A percentile compares a stretch with the other conserved stretches of the same genome.
phyloP scores from a whole-genome alignment of 2,329 filamentous ascomycete genomes.

The Bipolaris zeicola region DNA sequence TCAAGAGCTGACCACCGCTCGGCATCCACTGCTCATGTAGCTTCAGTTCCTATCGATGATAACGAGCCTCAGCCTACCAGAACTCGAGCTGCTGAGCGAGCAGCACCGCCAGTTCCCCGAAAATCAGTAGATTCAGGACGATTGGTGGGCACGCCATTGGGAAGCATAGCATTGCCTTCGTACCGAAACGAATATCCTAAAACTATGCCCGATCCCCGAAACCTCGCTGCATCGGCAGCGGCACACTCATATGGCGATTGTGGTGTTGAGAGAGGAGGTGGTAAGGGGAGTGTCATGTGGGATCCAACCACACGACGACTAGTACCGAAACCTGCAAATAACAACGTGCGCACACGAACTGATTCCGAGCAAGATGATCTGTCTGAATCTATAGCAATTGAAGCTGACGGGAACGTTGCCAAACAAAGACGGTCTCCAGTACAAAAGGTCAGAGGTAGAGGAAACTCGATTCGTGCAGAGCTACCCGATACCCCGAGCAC shows the following conservation, averaged over 20 bases:
- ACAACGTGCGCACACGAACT: slow-evolving; percentile 24
- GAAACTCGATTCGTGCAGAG: slow-evolving; percentile 40
- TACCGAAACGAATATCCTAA: slow-evolving; percentile 59
- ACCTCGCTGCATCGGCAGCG: slow-evolving; percentile 40
- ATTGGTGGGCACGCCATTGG: slow-evolving; percentile 12
- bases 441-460: slow-evolving; percentile 36
- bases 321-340: slow-evolving; percentile 17
- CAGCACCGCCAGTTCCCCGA: slow-evolving; percentile 24
- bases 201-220: slow-evolving; percentile 25
- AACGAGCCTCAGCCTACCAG: slow-evolving; percentile 22
- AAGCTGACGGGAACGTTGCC: slow-evolving; percentile 26
- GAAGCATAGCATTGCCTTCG: slow-evolving; percentile 36
- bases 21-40: slow-evolving; percentile 20
- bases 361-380: slow-evolving; percentile 24
- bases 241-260: slow-evolving; percentile 38
- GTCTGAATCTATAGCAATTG: slow-evolving; percentile 27
- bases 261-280: slow-evolving; percentile 23
- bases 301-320: slow-evolving; percentile 21
- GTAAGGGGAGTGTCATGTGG: slow-evolving; percentile 20
- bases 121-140: slow-evolving; percentile 28
- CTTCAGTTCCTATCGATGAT: slow-evolving; percentile 19
- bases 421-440: slow-evolving; percentile 29
- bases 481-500: slow-evolving; percentile 40
- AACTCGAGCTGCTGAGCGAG: slow-evolving; percentile 11
- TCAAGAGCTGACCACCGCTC: slow-evolving; percentile 30